Evolutionary conservation across 2,329 filamentous ascomycete genomes (phyloP).

Genomic region (Microcyclosporella mali): DNA sequence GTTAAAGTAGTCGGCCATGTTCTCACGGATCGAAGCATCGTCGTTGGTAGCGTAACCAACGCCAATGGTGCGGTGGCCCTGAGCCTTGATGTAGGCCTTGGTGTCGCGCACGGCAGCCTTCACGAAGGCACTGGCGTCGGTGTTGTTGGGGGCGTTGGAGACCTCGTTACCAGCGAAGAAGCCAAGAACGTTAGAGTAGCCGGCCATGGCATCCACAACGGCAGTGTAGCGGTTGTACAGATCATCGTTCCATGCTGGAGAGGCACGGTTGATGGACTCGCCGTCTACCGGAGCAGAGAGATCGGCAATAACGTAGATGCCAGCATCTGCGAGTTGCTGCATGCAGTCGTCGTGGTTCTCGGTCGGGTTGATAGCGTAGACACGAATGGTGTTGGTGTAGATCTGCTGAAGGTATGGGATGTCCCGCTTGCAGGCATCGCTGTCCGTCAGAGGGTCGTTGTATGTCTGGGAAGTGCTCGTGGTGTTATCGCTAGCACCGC

Average conservation of each 20-base stretch:
- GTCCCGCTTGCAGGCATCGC: conserved; percentile 69
- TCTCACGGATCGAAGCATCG: conserved; percentile 70
- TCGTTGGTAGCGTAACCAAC: conserved; percentile 97
- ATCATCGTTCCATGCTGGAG: conserved; percentile 69
- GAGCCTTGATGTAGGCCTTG: conserved; percentile 84
- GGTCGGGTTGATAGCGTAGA: conserved; percentile 83
- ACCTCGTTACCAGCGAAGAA: conserved; percentile 99
- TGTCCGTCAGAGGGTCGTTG: conserved; percentile 75
- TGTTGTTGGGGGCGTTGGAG: conserved; percentile 83
- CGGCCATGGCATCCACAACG: conserved; percentile 73
- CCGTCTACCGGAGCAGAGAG: conserved; percentile 63
- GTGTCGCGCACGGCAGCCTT: conserved; percentile 96
- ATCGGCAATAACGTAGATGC: conserved; percentile 94
- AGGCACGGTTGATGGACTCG: conserved; percentile 76
- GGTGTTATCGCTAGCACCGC: conserved; percentile 40
- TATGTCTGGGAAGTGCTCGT: conserved; percentile 49
- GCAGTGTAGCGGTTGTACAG: conserved; percentile 75
- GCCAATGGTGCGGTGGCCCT: conserved; percentile 70
- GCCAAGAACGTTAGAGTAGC: conserved; percentile 87
- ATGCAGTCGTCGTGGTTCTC: conserved; percentile 78
- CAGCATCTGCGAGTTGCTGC: conserved; percentile 70
- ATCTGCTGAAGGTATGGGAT: conserved; percentile 73
- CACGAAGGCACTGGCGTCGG: conserved; percentile 82
- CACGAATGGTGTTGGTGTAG: conserved; percentile 86
- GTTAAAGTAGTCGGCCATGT: conserved; percentile 91